Percentiles rank a stretch among this genome's conserved stretches.
Conservation (phyloP, 23 red algal species). For the Gracilaria vermiculophylla region DNA sequence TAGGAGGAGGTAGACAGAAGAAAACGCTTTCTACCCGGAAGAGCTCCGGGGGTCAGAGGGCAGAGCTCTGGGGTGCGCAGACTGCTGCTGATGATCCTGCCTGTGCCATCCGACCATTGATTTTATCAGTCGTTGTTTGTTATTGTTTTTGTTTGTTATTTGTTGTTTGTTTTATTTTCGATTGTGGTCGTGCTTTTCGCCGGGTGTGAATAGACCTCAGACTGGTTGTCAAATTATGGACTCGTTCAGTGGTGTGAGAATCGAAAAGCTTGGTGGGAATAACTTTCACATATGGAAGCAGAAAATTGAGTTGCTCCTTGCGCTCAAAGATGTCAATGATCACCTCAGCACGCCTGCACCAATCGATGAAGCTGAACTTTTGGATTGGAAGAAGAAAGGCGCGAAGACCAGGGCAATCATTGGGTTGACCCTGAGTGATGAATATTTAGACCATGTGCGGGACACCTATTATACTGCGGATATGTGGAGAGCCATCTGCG, state of each 20-base stretch:
- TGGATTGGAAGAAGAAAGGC: not conserved
- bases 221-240: not conserved
- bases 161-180: too few relatives aligned
- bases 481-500: constrained; percentile 22
- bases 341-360: too few relatives aligned
- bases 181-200: not conserved
- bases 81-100: too few relatives aligned
- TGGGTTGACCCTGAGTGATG: not conserved
- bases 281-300: constrained; percentile 32
- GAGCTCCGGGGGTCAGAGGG: constrained; percentile 15
- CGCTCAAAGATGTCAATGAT: too few relatives aligned
- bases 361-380: not conserved
- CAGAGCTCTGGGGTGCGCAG: not conserved
- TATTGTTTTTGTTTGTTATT: too few relatives aligned
- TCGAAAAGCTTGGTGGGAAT: constrained; percentile 13
- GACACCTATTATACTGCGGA: too few relatives aligned
- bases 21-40: constrained; percentile 33
- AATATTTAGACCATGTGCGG: constrained; percentile 13
- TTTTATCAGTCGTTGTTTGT: too few relatives aligned
- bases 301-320: too few relatives aligned
- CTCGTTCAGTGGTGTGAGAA: constrained; percentile 15
- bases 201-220: too few relatives aligned
- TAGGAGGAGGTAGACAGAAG: too few relatives aligned
- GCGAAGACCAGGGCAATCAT: not conserved
- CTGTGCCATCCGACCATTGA: too few relatives aligned